A percentile compares a stretch with the other conserved stretches of the same genome.
These are phyloP conservation scores for Podaxis rugospora DNA, from an alignment of 768 basidiomycete genomes.

Conservation along the genomic window DNA sequence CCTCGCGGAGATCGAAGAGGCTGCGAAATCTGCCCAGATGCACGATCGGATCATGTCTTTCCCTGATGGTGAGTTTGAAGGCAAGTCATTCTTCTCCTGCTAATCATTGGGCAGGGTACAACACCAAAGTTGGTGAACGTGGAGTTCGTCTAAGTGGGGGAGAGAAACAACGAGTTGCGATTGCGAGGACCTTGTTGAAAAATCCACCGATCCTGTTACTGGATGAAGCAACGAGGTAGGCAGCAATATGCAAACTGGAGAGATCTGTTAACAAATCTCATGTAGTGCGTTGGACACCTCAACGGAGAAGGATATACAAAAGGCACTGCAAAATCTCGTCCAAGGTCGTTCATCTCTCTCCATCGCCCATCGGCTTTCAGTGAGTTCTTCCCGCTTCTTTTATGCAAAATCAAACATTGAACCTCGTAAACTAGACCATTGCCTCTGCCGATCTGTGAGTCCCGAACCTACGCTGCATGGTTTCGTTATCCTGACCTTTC, in stretches of 20 bases:
- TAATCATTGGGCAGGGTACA: constrained; percentile 43
- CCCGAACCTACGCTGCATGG: not conserved
- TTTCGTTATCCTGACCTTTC: not conserved
- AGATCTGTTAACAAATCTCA: constrained; percentile 1
- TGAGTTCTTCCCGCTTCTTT: constrained; percentile 29
- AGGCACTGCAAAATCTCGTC: constrained; percentile 76
- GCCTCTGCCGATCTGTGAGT: constrained; percentile 60
- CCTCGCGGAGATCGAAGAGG: constrained; percentile 71
- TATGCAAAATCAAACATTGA: constrained; percentile 12
- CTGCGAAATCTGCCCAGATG: constrained; percentile 81
- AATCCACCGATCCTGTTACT: constrained; percentile 79
- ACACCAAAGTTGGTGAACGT: constrained; percentile 87
- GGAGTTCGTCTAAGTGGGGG: constrained; percentile 83
- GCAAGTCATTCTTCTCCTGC: not conserved
- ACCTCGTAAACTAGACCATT: constrained; percentile 36
- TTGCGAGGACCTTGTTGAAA: constrained; percentile 83
- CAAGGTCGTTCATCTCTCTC: constrained; percentile 70
- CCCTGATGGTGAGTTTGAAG: constrained; percentile 51
- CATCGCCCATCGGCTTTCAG: constrained; percentile 76
- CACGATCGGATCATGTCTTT: constrained; percentile 82
- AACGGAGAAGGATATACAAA: constrained; percentile 88
- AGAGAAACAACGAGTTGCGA: constrained; percentile 86
- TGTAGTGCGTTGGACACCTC: constrained; percentile 80
- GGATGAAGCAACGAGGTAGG: constrained; percentile 70
- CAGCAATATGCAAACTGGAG: not conserved